Percentiles rank a stretch among this genome's conserved stretches.
phyloP scores from a whole-genome alignment of 768 basidiomycete genomes.

The Suillus alpinus region DNA sequence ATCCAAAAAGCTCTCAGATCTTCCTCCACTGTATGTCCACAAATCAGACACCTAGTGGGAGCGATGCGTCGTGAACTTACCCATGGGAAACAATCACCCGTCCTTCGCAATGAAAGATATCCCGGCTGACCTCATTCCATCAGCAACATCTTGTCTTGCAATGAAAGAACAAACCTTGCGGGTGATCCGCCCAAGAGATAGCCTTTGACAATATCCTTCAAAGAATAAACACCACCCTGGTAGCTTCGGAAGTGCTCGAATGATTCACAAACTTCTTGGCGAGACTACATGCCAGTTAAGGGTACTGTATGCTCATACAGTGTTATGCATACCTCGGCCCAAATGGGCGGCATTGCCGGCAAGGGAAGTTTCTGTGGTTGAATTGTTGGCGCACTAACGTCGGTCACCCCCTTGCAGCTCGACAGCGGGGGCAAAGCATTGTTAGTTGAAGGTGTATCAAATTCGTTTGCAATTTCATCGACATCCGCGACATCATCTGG shows the following conservation, averaged over 20 bases:
- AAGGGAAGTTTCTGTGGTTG: conserved; percentile 21
- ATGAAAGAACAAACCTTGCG: conserved; percentile 46
- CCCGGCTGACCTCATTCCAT: conserved; percentile 47
- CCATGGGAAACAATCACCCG: conserved; percentile 81
- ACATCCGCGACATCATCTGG: conserved; percentile 15
- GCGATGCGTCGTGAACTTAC: conserved; percentile 37
- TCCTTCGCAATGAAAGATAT: conserved; percentile 62
- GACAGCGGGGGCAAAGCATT: conserved; percentile 15
- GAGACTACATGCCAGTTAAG: conserved; percentile 47
- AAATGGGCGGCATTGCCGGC: conserved; percentile 35
- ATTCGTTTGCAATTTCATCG: not conserved
- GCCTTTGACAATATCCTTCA: conserved; percentile 59
- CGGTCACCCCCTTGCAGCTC: not conserved
- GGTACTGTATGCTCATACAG: not conserved
- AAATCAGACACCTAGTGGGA: conserved; percentile 1
- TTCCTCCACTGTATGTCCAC: conserved; percentile 53
- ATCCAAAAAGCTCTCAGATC: conserved; percentile 53
- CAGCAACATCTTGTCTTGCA: not conserved
- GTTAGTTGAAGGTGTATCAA: conserved; percentile 10
- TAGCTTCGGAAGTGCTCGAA: conserved; percentile 67
- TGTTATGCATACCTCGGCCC: conserved; percentile 39
- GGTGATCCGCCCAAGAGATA: conserved; percentile 75
- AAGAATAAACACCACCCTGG: conserved; percentile 76
- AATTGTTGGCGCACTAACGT: not conserved
- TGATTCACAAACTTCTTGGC: conserved; percentile 83